phyloP scores from a whole-genome alignment of 2,329 filamentous ascomycete species.

The Cladophialophora bantiana region DNA sequence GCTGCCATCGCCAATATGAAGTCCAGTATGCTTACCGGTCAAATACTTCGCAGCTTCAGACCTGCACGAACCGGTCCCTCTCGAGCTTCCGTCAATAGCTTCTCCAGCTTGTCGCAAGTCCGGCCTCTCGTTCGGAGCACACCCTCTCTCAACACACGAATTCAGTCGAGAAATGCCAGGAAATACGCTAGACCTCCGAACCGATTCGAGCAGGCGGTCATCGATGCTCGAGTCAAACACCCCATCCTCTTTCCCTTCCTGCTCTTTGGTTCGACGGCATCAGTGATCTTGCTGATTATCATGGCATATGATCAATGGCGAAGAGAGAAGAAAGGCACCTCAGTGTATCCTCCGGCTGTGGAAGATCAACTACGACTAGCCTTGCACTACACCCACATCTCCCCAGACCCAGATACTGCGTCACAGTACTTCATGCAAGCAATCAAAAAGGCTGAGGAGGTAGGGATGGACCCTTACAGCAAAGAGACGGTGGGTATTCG shows the following conservation, averaged over 20 bases:
- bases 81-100: conserved; percentile 21
- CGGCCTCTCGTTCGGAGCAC: conserved; percentile 5
- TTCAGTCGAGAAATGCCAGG: conserved; percentile 26
- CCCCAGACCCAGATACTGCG: conserved; percentile 76
- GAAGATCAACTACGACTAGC: conserved; percentile 75
- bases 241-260: conserved; percentile 52
- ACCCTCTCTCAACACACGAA: conserved; percentile 17
- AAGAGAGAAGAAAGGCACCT: conserved; percentile 50
- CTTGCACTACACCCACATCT: conserved; percentile 82
- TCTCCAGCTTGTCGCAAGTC: conserved; percentile 7
- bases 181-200: conserved; percentile 30
- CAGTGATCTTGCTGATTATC: conserved; percentile 48
- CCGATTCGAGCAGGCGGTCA: conserved; percentile 33
- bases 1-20: conserved; percentile 21
- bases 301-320: conserved; percentile 54
- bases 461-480: conserved; percentile 84
- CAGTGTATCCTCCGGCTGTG: conserved; percentile 54
- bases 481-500: conserved; percentile 91
- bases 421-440: conserved; percentile 84
- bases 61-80: conserved; percentile 26
- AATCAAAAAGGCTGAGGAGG: conserved; percentile 72
- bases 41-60: conserved; percentile 12
- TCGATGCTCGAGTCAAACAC: conserved; percentile 41
- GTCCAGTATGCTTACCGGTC: neutral
- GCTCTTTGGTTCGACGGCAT: conserved; percentile 49